Base-by-base conservation (phyloP, 306 rosid species). In the Gillenia trifoliata region DNA sequence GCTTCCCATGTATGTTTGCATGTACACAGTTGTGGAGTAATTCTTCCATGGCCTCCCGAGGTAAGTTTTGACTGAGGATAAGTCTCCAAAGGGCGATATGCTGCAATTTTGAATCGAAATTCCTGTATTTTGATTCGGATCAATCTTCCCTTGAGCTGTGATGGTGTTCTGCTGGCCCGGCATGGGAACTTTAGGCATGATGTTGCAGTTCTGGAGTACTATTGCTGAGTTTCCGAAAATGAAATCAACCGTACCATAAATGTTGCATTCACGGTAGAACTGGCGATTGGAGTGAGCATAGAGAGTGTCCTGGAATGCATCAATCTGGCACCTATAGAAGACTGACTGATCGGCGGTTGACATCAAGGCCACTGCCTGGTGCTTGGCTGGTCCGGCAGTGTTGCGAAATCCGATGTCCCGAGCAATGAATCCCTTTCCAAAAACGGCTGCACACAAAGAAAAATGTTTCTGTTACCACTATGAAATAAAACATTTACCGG, bases 31-130 rank as follows among this genome's bases (percentile, higher is more conserved):
- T 10, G 96, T 93, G 41, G 98, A 90, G 77, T 89, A 86, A 56
- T 90, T 80, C 95, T 89, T 93, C 96, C 98, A 89, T 0, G 96
- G 97, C 65, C 96, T 85, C 26, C 96, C 98, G 11, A 93, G 89
- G 78, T 82, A 93, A 23, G 95, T 90, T 41, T 67, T 11, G n/a
- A 88, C 87, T 0, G 83, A 54, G 40, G 85, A 82, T 60, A 89
- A 71, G 80, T 90, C 5, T 13, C 86, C 96, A 17, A 28, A 82
- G 4, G 96, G 91, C 41, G 50, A 41, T 64, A 93, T 81, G 23
- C 13, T 79, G 74, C 89, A 89, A 56, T 81, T 78, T 8, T 90
- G 96, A 13, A 90, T 82, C 12, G 93, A 79, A 41, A 85, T 85
- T 36, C 96, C 98, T 0, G 95, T 93, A 82, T 87, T 89, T 80